These are phyloP conservation scores for Neofusicoccum sp. DNA, from an alignment of 2,329 filamentous ascomycete genomes.

Conservation along the genomic window DNA sequence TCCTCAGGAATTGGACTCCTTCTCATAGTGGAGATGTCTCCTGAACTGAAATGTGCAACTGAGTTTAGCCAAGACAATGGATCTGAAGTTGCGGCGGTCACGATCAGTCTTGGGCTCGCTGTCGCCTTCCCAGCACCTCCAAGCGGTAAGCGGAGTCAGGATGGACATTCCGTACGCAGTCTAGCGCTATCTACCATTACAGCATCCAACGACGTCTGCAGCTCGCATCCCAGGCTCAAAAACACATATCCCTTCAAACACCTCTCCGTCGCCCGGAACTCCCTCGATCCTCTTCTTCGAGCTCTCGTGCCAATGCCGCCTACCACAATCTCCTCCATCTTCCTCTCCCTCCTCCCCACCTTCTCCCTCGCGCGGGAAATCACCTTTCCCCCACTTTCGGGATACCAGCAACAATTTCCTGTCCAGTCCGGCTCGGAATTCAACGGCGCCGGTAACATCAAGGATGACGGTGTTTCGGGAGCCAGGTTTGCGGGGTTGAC, in stretches of 20 bases:
- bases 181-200: background rate
- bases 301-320: background rate
- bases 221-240: too few species aligned
- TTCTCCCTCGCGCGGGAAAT: slow-evolving; percentile 38
- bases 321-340: background rate
- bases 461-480: slow-evolving; percentile 28
- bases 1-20: too few species aligned
- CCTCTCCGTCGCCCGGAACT: background rate
- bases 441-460: slow-evolving; percentile 22
- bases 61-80: too few species aligned
- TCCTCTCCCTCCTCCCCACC: background rate
- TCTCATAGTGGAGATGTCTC: too few species aligned
- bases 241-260: background rate
- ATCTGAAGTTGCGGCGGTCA: too few species aligned
- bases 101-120: background rate
- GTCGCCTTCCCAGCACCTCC: background rate
- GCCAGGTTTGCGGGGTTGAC: slow-evolving; percentile 42
- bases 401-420: slow-evolving; percentile 35
- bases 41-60: too few species aligned
- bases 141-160: background rate
- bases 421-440: background rate
- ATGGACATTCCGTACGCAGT: background rate
- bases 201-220: background rate
- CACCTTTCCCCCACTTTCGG: slow-evolving; percentile 42
- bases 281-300: background rate